A percentile compares a stretch with the other conserved stretches of the same genome.
phyloP scores from a whole-genome alignment of 1,284 basidiomycete genomes.

The Cystobasidium pallidum region DNA sequence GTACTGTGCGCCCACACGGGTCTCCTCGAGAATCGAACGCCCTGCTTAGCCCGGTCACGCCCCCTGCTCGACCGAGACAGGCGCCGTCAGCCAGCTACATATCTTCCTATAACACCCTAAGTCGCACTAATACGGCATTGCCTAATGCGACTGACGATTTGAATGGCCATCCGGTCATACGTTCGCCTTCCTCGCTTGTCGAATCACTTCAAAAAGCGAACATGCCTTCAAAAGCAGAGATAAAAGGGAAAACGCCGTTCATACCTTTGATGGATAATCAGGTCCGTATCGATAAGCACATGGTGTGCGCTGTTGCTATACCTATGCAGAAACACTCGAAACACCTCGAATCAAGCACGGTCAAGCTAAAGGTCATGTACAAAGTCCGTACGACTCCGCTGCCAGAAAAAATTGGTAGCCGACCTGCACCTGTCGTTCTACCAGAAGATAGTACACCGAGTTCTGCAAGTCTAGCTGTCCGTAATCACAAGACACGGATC shows the following conservation, averaged over 20 bases:
- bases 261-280: slow-evolving; percentile 47
- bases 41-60: not conserved
- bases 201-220: not conserved
- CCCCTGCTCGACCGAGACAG: not conserved
- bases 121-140: not conserved
- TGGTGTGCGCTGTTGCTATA: slow-evolving; percentile 51
- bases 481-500: slow-evolving; percentile 19
- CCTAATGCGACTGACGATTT: not conserved
- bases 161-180: not conserved
- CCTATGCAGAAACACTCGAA: slow-evolving; percentile 43
- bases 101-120: not conserved
- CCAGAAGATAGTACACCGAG: not conserved
- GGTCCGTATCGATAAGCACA: slow-evolving; percentile 47
- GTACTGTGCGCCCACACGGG: not conserved
- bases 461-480: not conserved
- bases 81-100: not conserved
- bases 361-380: slow-evolving; percentile 49
- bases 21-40: not conserved
- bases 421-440: not conserved
- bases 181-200: not conserved
- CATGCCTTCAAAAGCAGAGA: slow-evolving; percentile 43
- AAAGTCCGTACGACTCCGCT: slow-evolving; percentile 42
- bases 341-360: slow-evolving; percentile 46
- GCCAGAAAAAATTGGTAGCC: slow-evolving; percentile 17
- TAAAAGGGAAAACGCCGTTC: slow-evolving; percentile 48